Conservation (phyloP, 768 basidiomycete species). For the Boletus rufocinnamomeus region DNA sequence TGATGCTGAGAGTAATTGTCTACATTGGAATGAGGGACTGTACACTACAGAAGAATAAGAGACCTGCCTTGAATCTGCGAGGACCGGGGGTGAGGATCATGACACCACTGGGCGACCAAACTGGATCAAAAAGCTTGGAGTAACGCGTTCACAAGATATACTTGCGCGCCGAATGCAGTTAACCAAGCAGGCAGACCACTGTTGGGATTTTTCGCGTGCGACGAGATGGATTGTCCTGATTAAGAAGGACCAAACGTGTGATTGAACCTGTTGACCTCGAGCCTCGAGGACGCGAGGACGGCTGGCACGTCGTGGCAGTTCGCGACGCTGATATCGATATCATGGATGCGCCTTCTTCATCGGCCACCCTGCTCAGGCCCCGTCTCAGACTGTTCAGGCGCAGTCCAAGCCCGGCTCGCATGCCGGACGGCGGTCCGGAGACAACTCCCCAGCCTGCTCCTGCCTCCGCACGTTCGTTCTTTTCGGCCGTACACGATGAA, state of each 20-base stretch:
- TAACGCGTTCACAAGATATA: too few relatives aligned
- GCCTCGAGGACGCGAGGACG: slow-evolving; percentile 19
- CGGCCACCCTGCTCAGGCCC: background rate
- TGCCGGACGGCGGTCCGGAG: slow-evolving; percentile 15
- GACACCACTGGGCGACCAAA: too few relatives aligned
- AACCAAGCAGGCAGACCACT: too few relatives aligned
- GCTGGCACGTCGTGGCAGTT: background rate
- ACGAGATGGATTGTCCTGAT: slow-evolving; percentile 6
- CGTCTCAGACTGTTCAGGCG: slow-evolving; percentile 16
- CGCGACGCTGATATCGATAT: background rate
- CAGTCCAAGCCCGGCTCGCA: slow-evolving; percentile 12
- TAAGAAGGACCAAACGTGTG: slow-evolving; percentile 10
- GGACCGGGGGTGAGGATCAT: too few relatives aligned
- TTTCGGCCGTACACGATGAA: slow-evolving; percentile 21
- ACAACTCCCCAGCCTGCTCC: slow-evolving; percentile 26
- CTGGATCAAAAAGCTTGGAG: too few relatives aligned
- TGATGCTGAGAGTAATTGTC: too few relatives aligned
- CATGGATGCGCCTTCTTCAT: slow-evolving; percentile 7
- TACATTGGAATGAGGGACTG: too few relatives aligned
- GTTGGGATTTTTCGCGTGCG: too few relatives aligned
- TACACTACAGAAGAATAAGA: too few relatives aligned
- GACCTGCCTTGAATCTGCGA: too few relatives aligned
- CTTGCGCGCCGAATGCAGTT: too few relatives aligned
- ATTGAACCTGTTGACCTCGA: slow-evolving; percentile 4
- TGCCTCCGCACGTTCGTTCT: slow-evolving; percentile 17